These are phyloP conservation scores for Pleurotus citrinopileatus DNA, from an alignment of 768 basidiomycete genomes.

Conservation along the genomic window DNA sequence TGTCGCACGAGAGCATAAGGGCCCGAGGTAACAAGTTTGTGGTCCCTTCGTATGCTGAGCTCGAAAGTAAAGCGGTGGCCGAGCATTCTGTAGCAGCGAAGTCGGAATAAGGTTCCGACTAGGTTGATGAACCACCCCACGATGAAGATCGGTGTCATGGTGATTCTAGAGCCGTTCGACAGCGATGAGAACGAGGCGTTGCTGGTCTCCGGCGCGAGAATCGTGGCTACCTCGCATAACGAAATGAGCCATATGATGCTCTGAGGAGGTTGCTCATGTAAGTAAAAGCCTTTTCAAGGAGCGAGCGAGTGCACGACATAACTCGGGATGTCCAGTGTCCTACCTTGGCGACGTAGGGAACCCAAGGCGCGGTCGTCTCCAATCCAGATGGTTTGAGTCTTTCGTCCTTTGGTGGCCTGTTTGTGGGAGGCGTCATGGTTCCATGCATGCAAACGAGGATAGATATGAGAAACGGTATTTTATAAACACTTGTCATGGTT, in stretches of 20 bases:
- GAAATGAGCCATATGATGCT: neutral
- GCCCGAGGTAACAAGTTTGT: constrained; percentile 34
- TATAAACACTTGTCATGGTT: constrained; percentile 13
- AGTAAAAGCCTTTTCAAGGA: neutral
- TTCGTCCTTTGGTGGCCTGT: neutral
- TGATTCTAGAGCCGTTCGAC: constrained; percentile 7
- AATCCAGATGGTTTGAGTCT: neutral
- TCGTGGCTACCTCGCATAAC: neutral
- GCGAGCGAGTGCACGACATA: constrained; percentile 9
- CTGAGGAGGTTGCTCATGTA: neutral
- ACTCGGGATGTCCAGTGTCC: neutral
- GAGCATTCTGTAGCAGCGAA: constrained; percentile 33
- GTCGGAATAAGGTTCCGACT: constrained; percentile 29
- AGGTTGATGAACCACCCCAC: constrained; percentile 23
- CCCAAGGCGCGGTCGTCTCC: constrained; percentile 1
- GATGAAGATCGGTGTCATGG: constrained; percentile 24
- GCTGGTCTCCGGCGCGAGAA: neutral
- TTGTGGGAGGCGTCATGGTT: constrained; percentile 7
- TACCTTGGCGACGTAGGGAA: neutral
- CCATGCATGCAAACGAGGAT: neutral
- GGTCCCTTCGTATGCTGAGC: constrained; percentile 30
- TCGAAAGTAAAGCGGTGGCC: constrained; percentile 39
- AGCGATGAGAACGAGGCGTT: constrained; percentile 13
- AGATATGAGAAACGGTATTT: constrained; percentile 10
- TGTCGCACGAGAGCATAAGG: constrained; percentile 40